Conservation (phyloP, 192 early-diverging fungal genomes). For the Coemansia pectinata region DNA sequence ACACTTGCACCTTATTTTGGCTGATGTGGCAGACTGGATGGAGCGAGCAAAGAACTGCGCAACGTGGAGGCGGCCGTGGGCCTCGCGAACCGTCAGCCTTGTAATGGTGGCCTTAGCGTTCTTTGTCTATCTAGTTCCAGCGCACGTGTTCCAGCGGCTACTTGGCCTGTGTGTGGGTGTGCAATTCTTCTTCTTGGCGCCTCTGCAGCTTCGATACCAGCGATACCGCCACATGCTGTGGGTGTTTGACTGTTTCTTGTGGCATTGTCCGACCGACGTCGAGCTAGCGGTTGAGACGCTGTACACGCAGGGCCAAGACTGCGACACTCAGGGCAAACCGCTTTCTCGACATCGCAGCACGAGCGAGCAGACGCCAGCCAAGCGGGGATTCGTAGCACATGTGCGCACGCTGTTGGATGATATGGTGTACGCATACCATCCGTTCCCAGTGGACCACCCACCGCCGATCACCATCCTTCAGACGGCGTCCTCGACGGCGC, state of each 20-base stretch:
- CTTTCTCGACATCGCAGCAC: background rate
- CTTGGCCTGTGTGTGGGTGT: conserved; percentile 42
- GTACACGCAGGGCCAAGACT: conserved; percentile 18
- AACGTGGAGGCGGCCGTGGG: conserved; percentile 56
- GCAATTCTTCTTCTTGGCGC: conserved; percentile 54
- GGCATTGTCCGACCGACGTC: conserved; percentile 52
- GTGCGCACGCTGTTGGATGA: conserved; percentile 23
- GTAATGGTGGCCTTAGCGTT: conserved; percentile 29
- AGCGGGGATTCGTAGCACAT: conserved; percentile 4
- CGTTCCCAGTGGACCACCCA: conserved; percentile 20
- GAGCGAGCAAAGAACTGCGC: conserved; percentile 56
- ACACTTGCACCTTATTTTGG: conserved; percentile 43
- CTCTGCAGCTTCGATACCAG: conserved; percentile 49
- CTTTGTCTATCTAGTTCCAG: conserved; percentile 36
- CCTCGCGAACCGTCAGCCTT: conserved; percentile 33
- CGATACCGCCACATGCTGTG: conserved; percentile 50
- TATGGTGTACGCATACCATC: conserved; percentile 34
- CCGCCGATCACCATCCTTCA: conserved; percentile 48
- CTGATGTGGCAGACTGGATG: conserved; percentile 55
- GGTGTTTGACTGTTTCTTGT: conserved; percentile 48
- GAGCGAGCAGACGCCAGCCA: background rate
- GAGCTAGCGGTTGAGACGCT: conserved; percentile 49
- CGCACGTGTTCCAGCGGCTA: conserved; percentile 35
- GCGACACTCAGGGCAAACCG: background rate
- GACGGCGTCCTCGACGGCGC: conserved; percentile 46